Base-by-base conservation (phyloP, 495 filamentous ascomycete genomes). In the Penicillium riverlandense region DNA sequence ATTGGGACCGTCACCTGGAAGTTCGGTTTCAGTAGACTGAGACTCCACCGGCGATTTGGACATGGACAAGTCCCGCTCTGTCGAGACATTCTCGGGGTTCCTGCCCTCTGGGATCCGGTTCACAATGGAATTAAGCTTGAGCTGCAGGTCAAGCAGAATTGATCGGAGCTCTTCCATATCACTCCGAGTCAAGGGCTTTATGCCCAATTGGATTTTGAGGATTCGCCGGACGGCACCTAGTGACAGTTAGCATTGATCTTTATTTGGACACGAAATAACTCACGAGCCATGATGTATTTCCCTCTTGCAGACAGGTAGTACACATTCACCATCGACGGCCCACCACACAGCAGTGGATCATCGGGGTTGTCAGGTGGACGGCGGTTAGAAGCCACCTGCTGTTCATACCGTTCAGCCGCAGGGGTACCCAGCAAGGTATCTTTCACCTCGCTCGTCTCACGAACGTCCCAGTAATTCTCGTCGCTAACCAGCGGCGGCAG, bases 221-320 rank as follows among this genome's bases (percentile, higher is more conserved):
- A 74, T 70, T 16, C 62, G 63, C 16, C 70, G 67, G 35, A 72
- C 59, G 30, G 70, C 67, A 27, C 67, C 70, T 74, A 29, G 1
- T 8, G 38, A 7, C 7, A n/a, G 43, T 11, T n/a, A 35, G 63
- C 45, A 65, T 45, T 32, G 35, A 11, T 38, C 2, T 9, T n/a
- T 2, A 35, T 29, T 7, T 10, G n/a, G 8, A 9, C 12, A 10
- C 0, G 9, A 35, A 8, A 35, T 22, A 8, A 65, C 70, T 55
- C 46, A 74, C 70, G 59, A 16, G 70, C 69, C 67, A 74, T 74
- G 12, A 58, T 59, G 45, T 71, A 71, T 58, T 74, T 74, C 0
- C 68, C 70, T 33, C 59, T 57, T 2, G 66, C 68, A 12, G 64
- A 63, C n/a, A 74, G 48, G 34, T 74, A 74, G 27, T 67, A 71